Base-by-base conservation (phyloP, 208 protist genomes). In the Lotmaria passim region DNA sequence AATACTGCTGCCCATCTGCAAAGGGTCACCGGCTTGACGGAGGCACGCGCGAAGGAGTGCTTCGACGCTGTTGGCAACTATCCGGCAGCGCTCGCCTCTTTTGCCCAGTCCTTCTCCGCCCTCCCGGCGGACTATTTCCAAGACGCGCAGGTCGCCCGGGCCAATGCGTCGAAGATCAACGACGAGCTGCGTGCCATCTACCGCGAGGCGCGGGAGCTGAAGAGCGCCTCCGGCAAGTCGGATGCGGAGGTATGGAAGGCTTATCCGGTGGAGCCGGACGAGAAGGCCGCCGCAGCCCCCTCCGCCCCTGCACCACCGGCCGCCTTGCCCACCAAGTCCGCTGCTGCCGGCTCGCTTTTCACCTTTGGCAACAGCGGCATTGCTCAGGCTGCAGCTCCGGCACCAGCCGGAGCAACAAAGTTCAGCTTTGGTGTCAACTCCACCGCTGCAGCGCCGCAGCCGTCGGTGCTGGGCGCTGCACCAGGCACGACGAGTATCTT, bases 161-260 rank as follows among this genome's bases (percentile, higher is more conserved):
- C n/a, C 7, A 89, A 95, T 44, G 73, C 73, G 14, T 26, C 55
- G 39, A 66, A 57, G n/a, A 93, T 96, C 46, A 96, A 96, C 69
- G 73, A 63, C 23, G 78, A 93, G 58, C 67, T 96, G 33, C 74
- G 73, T 3, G 71, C 46, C 26, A 87, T 93, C 48, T 92, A 93
- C 75, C 66, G 61, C 53, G 65, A 65, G 50, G 91, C 88, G 51
- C 74, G 87, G 28, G 74, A 89, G 44, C 53, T 91, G 47, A 91
- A 87, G 74, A 46, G 33, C 23, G 47, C 50, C 10, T 61, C 78
- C 7, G 82, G 72, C 23, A 77, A 79, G 64, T 41, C 61, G 14
- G 83, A 88, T 65, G 64, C 73, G 3, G 79, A 77, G 41, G 85
- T 89, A 15, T 92, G 89, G 89, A 80, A 73, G 39, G 58, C 47